phyloP scores from a whole-genome alignment of 139 green algal species.

The Chlorella sorokiniana region DNA sequence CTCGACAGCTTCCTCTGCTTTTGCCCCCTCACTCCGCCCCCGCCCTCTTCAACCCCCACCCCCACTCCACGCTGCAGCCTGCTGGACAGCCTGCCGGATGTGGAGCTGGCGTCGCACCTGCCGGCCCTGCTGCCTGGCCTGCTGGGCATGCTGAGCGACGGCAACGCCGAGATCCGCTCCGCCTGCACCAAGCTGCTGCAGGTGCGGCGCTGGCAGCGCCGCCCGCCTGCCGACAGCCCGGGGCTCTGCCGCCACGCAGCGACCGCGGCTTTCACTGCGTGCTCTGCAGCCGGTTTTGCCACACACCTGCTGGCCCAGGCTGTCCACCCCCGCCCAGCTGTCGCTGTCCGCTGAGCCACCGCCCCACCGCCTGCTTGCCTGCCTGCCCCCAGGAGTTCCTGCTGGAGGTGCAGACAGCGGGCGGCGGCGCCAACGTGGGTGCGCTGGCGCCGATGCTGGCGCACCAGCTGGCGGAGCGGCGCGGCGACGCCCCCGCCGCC shows the following conservation, averaged over 20 bases:
- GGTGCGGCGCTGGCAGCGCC: too few species aligned
- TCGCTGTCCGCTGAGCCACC: too few species aligned
- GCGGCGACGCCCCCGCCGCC: constrained; percentile 75
- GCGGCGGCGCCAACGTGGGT: constrained; percentile 46
- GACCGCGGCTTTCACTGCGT: too few species aligned
- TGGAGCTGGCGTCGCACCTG: constrained; percentile 89
- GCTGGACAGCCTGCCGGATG: constrained; percentile 86
- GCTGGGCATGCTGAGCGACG: constrained; percentile 86
- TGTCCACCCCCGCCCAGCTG: too few species aligned
- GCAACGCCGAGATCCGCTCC: constrained; percentile 69
- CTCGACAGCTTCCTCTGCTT: too few species aligned
- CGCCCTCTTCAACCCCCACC: not conserved
- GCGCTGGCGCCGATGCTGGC: constrained; percentile 65
- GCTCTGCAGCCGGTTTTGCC: too few species aligned
- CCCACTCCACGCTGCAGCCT: constrained; percentile 38
- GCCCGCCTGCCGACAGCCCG: too few species aligned
- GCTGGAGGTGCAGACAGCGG: constrained; percentile 28
- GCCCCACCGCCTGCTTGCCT: not conserved
- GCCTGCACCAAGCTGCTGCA: constrained; percentile 65
- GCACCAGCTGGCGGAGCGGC: constrained; percentile 35
- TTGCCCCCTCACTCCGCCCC: too few species aligned
- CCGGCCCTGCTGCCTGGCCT: constrained; percentile 90
- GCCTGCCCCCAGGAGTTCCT: constrained; percentile 17
- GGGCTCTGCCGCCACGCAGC: too few species aligned
- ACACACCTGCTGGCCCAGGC: too few species aligned